These are phyloP conservation scores for Hymenoscyphus albidus DNA, from an alignment of 2,329 filamentous ascomycete species.

Conservation along the genomic window DNA sequence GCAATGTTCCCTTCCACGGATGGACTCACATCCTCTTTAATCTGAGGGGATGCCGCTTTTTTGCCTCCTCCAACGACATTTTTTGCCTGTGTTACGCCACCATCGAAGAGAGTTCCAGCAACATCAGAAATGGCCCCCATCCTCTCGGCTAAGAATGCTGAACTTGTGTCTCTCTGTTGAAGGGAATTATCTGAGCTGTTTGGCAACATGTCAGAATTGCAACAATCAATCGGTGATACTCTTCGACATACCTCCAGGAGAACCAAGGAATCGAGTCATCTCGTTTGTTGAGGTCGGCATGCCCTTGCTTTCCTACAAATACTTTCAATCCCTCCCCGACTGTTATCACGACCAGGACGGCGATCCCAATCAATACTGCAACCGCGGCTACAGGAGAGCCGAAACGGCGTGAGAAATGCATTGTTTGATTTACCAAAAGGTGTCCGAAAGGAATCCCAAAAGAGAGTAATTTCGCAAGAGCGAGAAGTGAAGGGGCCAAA, in stretches of 20 bases:
- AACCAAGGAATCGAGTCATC: constrained; percentile 19
- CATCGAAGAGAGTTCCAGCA: constrained; percentile 21
- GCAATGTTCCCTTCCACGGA: constrained; percentile 3
- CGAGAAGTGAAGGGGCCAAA: constrained; percentile 7
- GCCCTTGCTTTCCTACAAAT: constrained; percentile 10
- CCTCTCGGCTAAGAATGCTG: constrained; percentile 7
- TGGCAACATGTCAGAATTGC: background rate
- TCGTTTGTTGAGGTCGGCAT: constrained; percentile 10
- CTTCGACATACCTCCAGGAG: constrained; percentile 22
- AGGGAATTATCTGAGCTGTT: background rate
- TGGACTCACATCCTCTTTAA: background rate
- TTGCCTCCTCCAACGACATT: constrained; percentile 1
- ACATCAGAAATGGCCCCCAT: constrained; percentile 20
- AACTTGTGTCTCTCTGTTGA: background rate
- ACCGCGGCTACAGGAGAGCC: constrained; percentile 17
- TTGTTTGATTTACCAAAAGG: constrained; percentile 12
- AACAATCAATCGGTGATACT: background rate
- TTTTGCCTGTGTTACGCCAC: constrained; percentile 11
- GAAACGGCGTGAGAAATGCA: constrained; percentile 24
- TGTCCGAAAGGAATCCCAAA: constrained; percentile 10
- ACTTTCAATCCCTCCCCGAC: constrained; percentile 27
- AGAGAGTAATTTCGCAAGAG: constrained; percentile 7
- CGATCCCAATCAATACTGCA: constrained; percentile 22
- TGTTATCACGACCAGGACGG: constrained; percentile 26
- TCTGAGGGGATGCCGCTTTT: background rate